Evolutionary conservation across 352 stramenopile species (phyloP).

Genomic region (Phytophthora aleatoria): DNA sequence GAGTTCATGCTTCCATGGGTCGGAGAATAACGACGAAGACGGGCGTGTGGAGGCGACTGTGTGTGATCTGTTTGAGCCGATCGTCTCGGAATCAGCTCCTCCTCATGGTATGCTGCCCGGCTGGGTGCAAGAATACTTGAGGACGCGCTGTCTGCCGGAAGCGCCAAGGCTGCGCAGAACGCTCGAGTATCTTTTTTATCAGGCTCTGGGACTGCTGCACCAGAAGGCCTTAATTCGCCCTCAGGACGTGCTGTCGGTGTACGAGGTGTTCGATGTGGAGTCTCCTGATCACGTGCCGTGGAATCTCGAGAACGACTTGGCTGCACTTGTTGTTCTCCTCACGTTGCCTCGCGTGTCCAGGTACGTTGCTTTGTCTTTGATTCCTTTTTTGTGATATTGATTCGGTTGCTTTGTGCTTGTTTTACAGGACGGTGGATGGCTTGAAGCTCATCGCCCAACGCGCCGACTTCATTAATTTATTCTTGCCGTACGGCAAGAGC

Average conservation of each 20-base stretch:
- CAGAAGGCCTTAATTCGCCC: constrained; percentile 52
- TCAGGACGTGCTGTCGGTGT: constrained; percentile 39
- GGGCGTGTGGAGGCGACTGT: constrained; percentile 26
- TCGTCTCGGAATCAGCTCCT: constrained; percentile 21
- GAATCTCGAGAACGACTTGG: constrained; percentile 63
- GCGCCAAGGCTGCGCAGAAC: constrained; percentile 23
- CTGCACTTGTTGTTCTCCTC: constrained; percentile 66
- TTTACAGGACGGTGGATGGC: constrained; percentile 49
- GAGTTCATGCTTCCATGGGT: constrained; percentile 40
- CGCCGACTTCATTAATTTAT: constrained; percentile 57
- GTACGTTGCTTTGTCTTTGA: constrained; percentile 33
- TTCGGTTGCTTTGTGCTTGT: constrained; percentile 9
- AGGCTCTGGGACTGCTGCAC: constrained; percentile 55
- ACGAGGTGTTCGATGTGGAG: constrained; percentile 21
- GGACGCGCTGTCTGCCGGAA: constrained; percentile 44
- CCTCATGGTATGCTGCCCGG: constrained; percentile 32
- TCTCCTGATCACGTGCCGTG: constrained; percentile 15
- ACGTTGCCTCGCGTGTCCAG: constrained; percentile 58
- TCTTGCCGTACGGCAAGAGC: constrained; percentile 75
- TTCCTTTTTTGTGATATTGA: neutral
- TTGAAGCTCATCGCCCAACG: constrained; percentile 63
- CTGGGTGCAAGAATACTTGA: constrained; percentile 65
- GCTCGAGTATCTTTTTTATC: constrained; percentile 47
- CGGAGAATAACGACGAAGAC: constrained; percentile 15
- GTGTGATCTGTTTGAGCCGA: constrained; percentile 38